Evolutionary conservation across 2,329 filamentous ascomycete genomes (phyloP).

Genomic region (Bipolaris sorokiniana): DNA sequence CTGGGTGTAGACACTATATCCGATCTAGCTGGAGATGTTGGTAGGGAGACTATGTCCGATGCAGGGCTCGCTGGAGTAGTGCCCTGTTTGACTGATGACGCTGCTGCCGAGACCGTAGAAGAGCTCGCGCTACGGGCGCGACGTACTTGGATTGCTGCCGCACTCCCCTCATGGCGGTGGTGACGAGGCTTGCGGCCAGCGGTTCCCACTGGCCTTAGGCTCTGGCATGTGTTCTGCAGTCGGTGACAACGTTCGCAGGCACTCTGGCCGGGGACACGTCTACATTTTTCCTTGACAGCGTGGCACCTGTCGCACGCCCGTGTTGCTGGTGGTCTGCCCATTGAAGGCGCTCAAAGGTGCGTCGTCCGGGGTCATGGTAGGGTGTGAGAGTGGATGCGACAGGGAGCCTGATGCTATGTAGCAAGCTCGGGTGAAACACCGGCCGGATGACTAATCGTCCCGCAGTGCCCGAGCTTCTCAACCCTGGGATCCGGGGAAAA

Average conservation of each 20-base stretch:
- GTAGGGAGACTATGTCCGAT: neutral
- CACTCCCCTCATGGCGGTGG: neutral
- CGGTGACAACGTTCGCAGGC: slow-evolving; percentile 16
- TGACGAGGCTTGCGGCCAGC: slow-evolving; percentile 16
- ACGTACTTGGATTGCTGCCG: neutral
- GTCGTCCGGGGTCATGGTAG: slow-evolving; percentile 7
- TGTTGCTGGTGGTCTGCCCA: slow-evolving; percentile 7
- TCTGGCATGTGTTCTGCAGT: slow-evolving; percentile 10
- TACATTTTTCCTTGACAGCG: slow-evolving; percentile 14
- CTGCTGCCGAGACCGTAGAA: neutral
- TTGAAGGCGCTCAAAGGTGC: slow-evolving; percentile 8
- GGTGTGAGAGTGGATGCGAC: neutral
- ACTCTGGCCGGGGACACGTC: slow-evolving; percentile 6
- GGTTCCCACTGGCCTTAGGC: slow-evolving; percentile 8
- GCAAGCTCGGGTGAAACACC: neutral
- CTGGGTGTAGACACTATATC: slow-evolving; percentile 3
- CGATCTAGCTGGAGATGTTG: neutral
- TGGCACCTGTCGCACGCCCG: slow-evolving; percentile 17
- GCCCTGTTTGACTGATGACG: neutral
- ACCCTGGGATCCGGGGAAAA: neutral
- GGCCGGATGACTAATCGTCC: neutral
- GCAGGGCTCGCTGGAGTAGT: neutral
- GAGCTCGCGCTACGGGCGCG: slow-evolving; percentile 2
- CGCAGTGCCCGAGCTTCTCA: neutral
- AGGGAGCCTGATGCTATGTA: neutral